Evolutionary conservation across 2,329 filamentous ascomycete species (phyloP).

Genomic region (Cordyceps javanica): DNA sequence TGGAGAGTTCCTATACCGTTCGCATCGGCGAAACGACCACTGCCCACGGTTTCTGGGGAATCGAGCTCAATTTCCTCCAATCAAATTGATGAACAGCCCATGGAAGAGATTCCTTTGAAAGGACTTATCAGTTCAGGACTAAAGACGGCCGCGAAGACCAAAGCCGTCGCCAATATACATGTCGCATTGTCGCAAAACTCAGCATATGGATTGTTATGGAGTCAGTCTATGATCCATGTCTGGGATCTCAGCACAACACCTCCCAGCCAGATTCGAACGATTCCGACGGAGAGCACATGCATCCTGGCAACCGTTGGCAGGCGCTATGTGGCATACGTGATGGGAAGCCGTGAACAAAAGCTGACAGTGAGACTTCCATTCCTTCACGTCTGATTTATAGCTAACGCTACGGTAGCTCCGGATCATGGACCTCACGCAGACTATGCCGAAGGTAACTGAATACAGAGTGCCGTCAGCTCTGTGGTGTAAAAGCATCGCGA

Average conservation of each 20-base stretch:
- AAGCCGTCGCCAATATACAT: conserved; percentile 27
- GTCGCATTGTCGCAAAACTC: conserved; percentile 33
- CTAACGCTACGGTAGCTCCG: conserved; percentile 25
- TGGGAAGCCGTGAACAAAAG: conserved; percentile 34
- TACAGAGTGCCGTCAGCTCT: conserved; percentile 32
- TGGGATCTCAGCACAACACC: conserved; percentile 33
- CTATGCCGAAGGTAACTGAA: conserved; percentile 26
- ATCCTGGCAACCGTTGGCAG: conserved; percentile 32
- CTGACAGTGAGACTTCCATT: conserved; percentile 27
- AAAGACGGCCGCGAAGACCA: conserved; percentile 23
- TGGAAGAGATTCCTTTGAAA: conserved; percentile 32
- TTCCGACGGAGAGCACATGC: conserved; percentile 32
- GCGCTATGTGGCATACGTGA: conserved; percentile 31
- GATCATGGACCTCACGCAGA: conserved; percentile 30
- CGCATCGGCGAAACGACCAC: conserved; percentile 21
- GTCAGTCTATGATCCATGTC: conserved; percentile 30
- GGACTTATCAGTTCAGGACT: conserved; percentile 21
- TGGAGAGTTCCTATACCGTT: conserved; percentile 25
- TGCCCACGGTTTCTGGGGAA: conserved; percentile 24
- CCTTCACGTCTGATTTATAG: neutral
- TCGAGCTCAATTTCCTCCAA: conserved; percentile 32
- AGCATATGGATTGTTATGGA: conserved; percentile 33
- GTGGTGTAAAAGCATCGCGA: conserved; percentile 34
- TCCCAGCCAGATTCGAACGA: conserved; percentile 25
- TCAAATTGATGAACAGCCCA: conserved; percentile 26